Evolutionary conservation across 1,139 yeast genomes (phyloP).

Genomic region (Suhomyces choctaworum): DNA sequence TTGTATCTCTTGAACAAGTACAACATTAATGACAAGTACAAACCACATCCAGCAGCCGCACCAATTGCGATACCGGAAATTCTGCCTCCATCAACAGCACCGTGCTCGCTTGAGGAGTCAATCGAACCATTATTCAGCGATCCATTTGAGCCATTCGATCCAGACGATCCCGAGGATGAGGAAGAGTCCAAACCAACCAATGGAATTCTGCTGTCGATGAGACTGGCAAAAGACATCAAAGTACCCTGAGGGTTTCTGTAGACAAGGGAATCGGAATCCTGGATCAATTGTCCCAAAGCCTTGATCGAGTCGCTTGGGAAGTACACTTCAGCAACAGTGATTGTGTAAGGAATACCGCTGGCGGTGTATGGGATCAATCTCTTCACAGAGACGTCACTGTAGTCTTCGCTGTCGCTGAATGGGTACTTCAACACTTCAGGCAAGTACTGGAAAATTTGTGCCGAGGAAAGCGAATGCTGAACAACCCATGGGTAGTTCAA

Average conservation of each 20-base stretch:
- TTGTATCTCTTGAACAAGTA: constrained; percentile 41
- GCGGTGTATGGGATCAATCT: constrained; percentile 68
- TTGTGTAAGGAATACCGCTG: constrained; percentile 51
- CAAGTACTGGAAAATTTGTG: constrained; percentile 72
- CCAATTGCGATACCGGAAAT: constrained; percentile 65
- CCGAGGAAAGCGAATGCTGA: constrained; percentile 62
- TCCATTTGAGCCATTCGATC: constrained; percentile 16
- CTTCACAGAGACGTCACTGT: constrained; percentile 50
- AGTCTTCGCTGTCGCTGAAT: constrained; percentile 37
- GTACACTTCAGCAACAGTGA: constrained; percentile 76
- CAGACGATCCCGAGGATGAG: constrained; percentile 18
- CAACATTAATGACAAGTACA: constrained; percentile 56
- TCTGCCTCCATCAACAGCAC: constrained; percentile 35
- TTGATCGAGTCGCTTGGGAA: constrained; percentile 55
- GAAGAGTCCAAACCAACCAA: constrained; percentile 48
- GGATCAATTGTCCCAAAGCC: constrained; percentile 45
- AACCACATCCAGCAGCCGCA: constrained; percentile 63
- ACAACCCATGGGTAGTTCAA: constrained; percentile 76
- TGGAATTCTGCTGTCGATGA: constrained; percentile 67
- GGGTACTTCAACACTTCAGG: constrained; percentile 59
- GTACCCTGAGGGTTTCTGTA: constrained; percentile 53
- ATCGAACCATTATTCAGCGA: constrained; percentile 41
- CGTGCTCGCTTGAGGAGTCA: constrained; percentile 25
- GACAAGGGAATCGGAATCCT: constrained; percentile 45
- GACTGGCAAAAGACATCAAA: constrained; percentile 48